These are phyloP conservation scores for Mariannaea elegans DNA, from an alignment of 2,329 filamentous ascomycete genomes.

Conservation along the genomic window DNA sequence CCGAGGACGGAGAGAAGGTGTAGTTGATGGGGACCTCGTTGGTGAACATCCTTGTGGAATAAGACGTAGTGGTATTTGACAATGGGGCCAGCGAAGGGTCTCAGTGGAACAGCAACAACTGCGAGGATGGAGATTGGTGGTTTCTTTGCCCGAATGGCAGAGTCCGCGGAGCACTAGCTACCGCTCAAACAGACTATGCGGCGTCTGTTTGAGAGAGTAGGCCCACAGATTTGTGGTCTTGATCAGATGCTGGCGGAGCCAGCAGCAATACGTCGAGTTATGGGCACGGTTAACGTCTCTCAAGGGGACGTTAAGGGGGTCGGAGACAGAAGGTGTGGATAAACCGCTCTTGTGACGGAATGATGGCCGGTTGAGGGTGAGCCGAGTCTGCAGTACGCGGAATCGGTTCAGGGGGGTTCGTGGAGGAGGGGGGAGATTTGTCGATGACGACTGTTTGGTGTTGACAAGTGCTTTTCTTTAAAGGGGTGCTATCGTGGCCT, in stretches of 20 bases:
- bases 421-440: slow-evolving; percentile 20
- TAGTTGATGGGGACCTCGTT: slow-evolving; percentile 82
- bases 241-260: slow-evolving; percentile 83
- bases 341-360: slow-evolving; percentile 86
- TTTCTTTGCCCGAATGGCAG: slow-evolving; percentile 50
- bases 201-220: slow-evolving; percentile 97
- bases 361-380: slow-evolving; percentile 71
- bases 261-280: slow-evolving; percentile 69
- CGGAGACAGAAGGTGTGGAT: slow-evolving; percentile 83
- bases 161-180: slow-evolving; percentile 94
- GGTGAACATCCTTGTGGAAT: slow-evolving; percentile 73
- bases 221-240: slow-evolving; percentile 79
- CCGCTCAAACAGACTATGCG: slow-evolving; percentile 96
- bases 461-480: slow-evolving; percentile 48
- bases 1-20: slow-evolving; percentile 82
- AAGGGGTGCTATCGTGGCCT: slow-evolving; percentile 70
- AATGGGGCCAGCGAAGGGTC: slow-evolving; percentile 16
- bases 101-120: slow-evolving; percentile 1
- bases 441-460: slow-evolving; percentile 37
- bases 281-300: slow-evolving; percentile 66
- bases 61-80: slow-evolving; percentile 25
- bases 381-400: slow-evolving; percentile 18
- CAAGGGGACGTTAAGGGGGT: slow-evolving; percentile 87
- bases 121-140: neutral
- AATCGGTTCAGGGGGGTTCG: slow-evolving; percentile 42